phyloP scores from a whole-genome alignment of 1,139 yeast species.

The Fermentozyma sake region DNA sequence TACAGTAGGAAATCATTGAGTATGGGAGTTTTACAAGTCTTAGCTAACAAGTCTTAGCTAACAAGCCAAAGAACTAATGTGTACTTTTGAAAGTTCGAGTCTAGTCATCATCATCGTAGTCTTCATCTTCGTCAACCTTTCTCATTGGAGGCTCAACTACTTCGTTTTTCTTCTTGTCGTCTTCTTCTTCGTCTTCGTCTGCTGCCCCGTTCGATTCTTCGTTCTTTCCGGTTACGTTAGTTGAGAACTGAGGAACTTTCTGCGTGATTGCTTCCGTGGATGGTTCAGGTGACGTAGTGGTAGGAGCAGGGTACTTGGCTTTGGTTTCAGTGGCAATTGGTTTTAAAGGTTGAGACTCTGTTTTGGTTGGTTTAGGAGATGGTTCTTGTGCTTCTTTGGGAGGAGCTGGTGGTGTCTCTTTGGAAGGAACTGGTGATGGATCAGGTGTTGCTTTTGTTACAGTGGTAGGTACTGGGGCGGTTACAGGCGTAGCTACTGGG shows the following conservation, averaged over 20 bases:
- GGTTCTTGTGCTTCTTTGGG: conserved; percentile 3
- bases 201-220: conserved; percentile 16
- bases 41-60: no score
- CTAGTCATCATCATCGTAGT: conserved; percentile 87
- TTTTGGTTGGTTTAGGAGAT: no score
- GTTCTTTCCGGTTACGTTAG: conserved; percentile 19
- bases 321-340: conserved; percentile 1
- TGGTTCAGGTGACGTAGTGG: conserved; percentile 4
- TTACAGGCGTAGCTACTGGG: conserved; percentile 6
- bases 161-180: conserved; percentile 20
- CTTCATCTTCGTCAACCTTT: conserved; percentile 76
- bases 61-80: no score
- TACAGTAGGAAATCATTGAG: no score
- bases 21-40: no score
- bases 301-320: conserved; percentile 7
- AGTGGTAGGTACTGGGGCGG: conserved; percentile 5
- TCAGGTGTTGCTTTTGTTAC: conserved; percentile 8
- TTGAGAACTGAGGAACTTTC: conserved; percentile 19
- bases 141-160: conserved; percentile 66
- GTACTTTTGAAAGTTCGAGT: no score
- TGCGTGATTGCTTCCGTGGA: conserved; percentile 3
- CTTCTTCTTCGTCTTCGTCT: conserved; percentile 38
- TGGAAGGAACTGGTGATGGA: conserved; percentile 9
- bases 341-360: no score
- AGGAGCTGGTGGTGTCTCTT: conserved; percentile 4